Evolutionary conservation across 2,329 filamentous ascomycete species (phyloP).

Genomic region (Nemania abortiva): DNA sequence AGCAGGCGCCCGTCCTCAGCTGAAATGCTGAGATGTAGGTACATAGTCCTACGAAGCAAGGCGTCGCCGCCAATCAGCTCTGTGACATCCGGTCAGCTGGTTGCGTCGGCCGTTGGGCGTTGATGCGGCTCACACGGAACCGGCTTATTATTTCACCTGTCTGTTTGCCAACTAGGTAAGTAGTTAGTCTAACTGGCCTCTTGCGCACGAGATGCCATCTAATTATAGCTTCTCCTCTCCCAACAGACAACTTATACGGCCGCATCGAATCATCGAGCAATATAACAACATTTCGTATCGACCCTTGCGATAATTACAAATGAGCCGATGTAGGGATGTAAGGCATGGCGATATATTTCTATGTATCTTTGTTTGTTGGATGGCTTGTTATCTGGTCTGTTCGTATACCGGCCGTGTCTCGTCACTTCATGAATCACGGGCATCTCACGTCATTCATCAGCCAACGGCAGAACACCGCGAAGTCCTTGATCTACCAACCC

Average conservation of each 20-base stretch:
- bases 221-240: background rate
- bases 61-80: conserved; percentile 16
- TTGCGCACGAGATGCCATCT: background rate
- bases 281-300: background rate
- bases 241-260: background rate
- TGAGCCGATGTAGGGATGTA: background rate
- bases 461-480: background rate
- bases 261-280: background rate
- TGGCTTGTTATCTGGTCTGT: background rate
- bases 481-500: background rate
- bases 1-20: conserved; percentile 4
- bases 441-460: conserved; percentile 1
- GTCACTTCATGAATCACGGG: background rate
- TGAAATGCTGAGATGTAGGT: background rate
- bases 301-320: background rate
- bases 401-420: background rate
- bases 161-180: background rate
- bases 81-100: conserved; percentile 9
- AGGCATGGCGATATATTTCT: background rate
- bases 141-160: conserved; percentile 1
- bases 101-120: conserved; percentile 1
- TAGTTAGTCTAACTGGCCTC: background rate
- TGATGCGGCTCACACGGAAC: background rate
- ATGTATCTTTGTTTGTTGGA: background rate
- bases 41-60: conserved; percentile 3